Conservation (phyloP, 2,329 filamentous ascomycete genomes). For the Botrytis pseudocinerea region DNA sequence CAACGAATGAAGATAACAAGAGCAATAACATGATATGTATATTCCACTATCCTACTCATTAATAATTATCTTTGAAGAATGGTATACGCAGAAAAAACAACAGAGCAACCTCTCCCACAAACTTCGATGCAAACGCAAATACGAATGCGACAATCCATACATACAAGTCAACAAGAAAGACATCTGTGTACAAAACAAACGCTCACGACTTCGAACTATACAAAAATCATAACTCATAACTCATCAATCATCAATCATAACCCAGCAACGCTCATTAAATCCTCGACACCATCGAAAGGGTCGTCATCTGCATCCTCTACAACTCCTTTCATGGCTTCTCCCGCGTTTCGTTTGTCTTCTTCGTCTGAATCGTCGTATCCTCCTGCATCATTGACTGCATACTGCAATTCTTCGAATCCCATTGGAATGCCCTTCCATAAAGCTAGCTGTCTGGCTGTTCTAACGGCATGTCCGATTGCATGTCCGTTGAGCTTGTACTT, state of each 20-base stretch:
- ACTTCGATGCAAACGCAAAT: not conserved
- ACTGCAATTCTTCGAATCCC: constrained; percentile 17
- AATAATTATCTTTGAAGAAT: constrained; percentile 4
- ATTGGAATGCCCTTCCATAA: constrained; percentile 19
- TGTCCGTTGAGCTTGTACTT: constrained; percentile 22
- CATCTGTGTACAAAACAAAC: not conserved
- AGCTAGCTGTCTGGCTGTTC: constrained; percentile 26
- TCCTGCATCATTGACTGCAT: constrained; percentile 6
- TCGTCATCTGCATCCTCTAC: constrained; percentile 7
- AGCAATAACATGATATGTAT: not conserved
- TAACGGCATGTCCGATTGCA: constrained; percentile 21
- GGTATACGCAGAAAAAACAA: constrained; percentile 8
- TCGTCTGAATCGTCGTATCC: not conserved
- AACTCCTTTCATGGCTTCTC: not conserved
- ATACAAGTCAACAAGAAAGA: not conserved
- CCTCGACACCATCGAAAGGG: constrained; percentile 16
- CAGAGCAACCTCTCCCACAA: not conserved
- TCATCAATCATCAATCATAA: constrained; percentile 13
- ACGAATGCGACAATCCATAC: not conserved
- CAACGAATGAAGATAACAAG: not conserved
- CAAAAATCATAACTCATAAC: constrained; percentile 6
- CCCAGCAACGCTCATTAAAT: constrained; percentile 22
- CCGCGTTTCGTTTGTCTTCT: not conserved
- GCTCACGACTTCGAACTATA: not conserved
- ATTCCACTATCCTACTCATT: not conserved